These are phyloP conservation scores for Phycomyces blakesleeanus DNA, from an alignment of 192 early-diverging fungal genomes.

Conservation along the genomic window DNA sequence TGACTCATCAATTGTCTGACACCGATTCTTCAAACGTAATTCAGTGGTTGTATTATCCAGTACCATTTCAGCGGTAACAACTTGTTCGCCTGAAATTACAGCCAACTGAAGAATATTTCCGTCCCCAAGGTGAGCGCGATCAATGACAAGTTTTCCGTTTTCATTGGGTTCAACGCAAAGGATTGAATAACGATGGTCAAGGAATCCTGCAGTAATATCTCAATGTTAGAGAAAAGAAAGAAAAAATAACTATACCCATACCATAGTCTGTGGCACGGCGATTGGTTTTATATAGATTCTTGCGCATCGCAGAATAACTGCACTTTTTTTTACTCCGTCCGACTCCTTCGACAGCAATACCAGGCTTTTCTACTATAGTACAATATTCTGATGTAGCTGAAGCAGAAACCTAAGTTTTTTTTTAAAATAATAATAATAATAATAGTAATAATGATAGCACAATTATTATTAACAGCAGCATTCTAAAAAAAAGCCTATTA, in stretches of 20 bases:
- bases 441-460: no score
- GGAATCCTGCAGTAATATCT: background rate
- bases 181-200: background rate
- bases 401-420: background rate
- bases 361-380: no score
- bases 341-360: no score
- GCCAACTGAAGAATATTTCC: conserved; percentile 26
- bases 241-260: no score
- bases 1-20: conserved; percentile 5
- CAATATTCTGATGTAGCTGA: background rate
- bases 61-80: conserved; percentile 3
- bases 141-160: conserved; percentile 4
- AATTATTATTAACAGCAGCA: no score
- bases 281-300: no score
- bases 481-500: no score
- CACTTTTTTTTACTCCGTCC: no score
- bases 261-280: no score
- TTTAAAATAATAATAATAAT: no score
- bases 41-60: background rate
- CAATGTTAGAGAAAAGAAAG: no score
- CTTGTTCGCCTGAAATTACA: conserved; percentile 21
- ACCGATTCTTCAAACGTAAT: conserved; percentile 6
- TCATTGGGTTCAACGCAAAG: background rate
- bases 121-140: conserved; percentile 14
- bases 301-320: no score